Evolutionary conservation across 169 alveolate genomes (phyloP), one percentile per base, ranked within the genome.

Genomic region (Theileria luwenshuni): DNA sequence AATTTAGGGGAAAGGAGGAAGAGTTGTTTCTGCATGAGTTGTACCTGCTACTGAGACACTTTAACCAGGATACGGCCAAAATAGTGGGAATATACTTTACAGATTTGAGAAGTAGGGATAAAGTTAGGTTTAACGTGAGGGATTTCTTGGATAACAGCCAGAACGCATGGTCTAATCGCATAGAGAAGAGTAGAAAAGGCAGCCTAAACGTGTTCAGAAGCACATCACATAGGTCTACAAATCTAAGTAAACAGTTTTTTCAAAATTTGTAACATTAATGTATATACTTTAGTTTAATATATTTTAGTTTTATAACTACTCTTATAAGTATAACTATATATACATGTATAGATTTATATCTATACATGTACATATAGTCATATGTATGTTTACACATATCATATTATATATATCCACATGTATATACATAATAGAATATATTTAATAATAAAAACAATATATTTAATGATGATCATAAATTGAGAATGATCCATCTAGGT

Each of bases 51-150:
- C 17, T 79, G 62, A 35, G 52, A 8, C 87, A 79, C 49, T 72
- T 79, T 64, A 79, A 79, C 67, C 64, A 79, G 30, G 74, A 70
- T 19, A 71, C 87, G 3, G 72, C 79, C 15, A 63, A 23, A n/a
- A 63, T 79, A 12, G 76, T 74, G 41, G 67, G 87, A 21, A 52
- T 73, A 19, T 79, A 58, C 51, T 72, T 47, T 51, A 62, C 83
- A 28, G 77, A 79, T 38, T 71, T 79, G 5, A 69, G 42, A 52
- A 62, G 51, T 48, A n/a, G n/a, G 65, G 54, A 72, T 1, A 35
- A 48, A 41, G 25, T 61, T 12, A 33, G 48, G 3, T 69, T 72
- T 19, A 79, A 27, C 52, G 67, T 75, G 35, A 71, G 67, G 19
- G 87, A 79, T 35, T 41, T 79, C 38, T 64, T 79, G n/a, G 65